Percentiles rank a stretch among this genome's conserved stretches.
Conservation (phyloP, 768 basidiomycete species). For the Clathrus columnatus region DNA sequence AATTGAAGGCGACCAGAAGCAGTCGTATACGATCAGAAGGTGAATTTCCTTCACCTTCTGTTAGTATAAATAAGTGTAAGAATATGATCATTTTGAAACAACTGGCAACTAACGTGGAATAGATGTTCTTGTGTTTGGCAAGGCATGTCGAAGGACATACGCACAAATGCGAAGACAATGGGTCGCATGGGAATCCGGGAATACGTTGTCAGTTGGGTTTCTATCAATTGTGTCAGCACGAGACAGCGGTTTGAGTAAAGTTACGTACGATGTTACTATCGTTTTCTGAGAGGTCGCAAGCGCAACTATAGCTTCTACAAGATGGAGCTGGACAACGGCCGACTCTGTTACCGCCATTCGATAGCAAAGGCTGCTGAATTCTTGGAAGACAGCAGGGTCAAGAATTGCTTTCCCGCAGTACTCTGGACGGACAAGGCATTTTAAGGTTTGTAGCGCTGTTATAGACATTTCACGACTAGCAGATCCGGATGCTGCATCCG, state of each 20-base stretch:
- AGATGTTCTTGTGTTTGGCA: conserved; percentile 45
- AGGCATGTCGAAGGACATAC: conserved; percentile 65
- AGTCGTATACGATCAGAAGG: conserved; percentile 51
- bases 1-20: conserved; percentile 53
- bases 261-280: conserved; percentile 11
- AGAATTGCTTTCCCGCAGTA: conserved; percentile 76
- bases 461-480: conserved; percentile 37
- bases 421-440: conserved; percentile 68
- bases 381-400: conserved; percentile 79
- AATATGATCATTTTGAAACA: background rate
- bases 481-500: conserved; percentile 41
- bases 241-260: background rate
- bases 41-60: conserved; percentile 10
- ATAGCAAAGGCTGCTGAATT: conserved; percentile 81
- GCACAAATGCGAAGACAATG: conserved; percentile 82
- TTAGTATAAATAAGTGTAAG: background rate
- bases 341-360: conserved; percentile 85
- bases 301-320: conserved; percentile 58
- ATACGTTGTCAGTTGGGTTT: background rate
- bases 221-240: background rate
- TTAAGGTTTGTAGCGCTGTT: conserved; percentile 67
- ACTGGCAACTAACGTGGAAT: conserved; percentile 36
- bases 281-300: conserved; percentile 39
- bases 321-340: conserved; percentile 56
- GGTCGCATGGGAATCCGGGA: conserved; percentile 30